Base-by-base conservation (phyloP, 2,329 filamentous ascomycete species). In the Hymenotorrendiella dingleyae region DNA sequence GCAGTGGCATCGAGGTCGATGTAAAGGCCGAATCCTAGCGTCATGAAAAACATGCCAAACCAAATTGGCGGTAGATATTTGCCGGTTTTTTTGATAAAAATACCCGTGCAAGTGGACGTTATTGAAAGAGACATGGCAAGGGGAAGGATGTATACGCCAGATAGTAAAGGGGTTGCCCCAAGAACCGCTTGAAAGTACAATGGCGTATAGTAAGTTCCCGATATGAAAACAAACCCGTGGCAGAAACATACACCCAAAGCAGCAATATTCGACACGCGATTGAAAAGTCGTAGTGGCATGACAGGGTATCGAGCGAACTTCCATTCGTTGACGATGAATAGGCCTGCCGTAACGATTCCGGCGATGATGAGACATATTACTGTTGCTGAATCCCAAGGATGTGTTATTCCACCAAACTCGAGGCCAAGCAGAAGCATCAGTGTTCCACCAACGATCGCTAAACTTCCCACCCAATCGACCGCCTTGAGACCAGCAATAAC, bases 381-480 rank as follows among this genome's bases (percentile, higher is more conserved):
- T 6, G 42, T 57, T 4, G 53, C 49, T 9, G 59, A 62, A 17
- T 36, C 28, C 60, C 60, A 88, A 1, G 89, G 83, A 50, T 77
- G 78, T 17, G 72, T 71, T 39, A 88, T 76, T 36, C 87, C 89
- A 42, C 89, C 90, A 48, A 91, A 87, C 58, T 94, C 84, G 9
- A 95, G 76, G 0, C 88, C 90, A 30, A 95, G 78, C 4, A 95
- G 76, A 51, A 94, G 72, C 86, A 94, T 91, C 16, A 94, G 70
- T 0, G 86, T 90, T 16, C 83, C 86, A 30, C 84, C 84, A 12
- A 76, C 68, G 12, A 83, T 73, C 2, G 74, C 67, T 9, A 83
- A 41, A 1, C 74, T 78, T 1, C 84, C 85, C 5, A 67, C 47
- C 74, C 75, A 79, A 55, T 79, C 75, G 17, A 79, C 68, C 0